Base-by-base conservation (phyloP, 2,329 filamentous ascomycete species). In the Acrocalymma vagum region DNA sequence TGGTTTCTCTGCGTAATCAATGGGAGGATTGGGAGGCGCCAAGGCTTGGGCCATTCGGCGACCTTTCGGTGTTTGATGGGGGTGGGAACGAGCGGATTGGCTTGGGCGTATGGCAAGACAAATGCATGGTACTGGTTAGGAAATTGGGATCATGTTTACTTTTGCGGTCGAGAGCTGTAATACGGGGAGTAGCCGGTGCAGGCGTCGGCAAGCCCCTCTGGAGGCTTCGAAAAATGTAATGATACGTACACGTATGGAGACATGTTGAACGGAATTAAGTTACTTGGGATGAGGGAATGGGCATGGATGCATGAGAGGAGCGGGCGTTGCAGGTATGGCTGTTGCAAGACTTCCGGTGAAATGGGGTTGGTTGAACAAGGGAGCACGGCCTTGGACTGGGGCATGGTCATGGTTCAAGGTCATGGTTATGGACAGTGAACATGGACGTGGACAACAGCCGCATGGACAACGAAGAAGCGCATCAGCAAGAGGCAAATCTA, bases 171-270 rank as follows among this genome's bases (percentile, higher is more conserved):
- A 48, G 39, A 45, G 40, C 35, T 29, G 30, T 65, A 58, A 63
- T 62, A 52, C 38, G 40, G 39, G 44, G 29, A 46, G 32, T 39
- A 45, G 42, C 55, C 49, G 51, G 55, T 59, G 65, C 65, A 40
- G 65, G 65, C 65, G 56, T 58, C 55, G 63, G 62, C 53, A 45
- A 38, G 48, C 42, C 33, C 40, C 33, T 27, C 15, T 44, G 39
- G 36, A 40, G 45, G 45, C 45, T 42, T 50, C 55, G 45, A 53
- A 64, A 64, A 58, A 65, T 56, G 46, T 48, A 50, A 38, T 50
- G 29, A n/a, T n/a, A n/a, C n/a, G n/a, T n/a, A n/a, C n/a, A n/a
- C n/a, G n/a, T n/a, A n/a, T n/a, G 43, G 33, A 53, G 42, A 52
- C 44, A 57, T 45, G 48, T 29, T 42, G 38, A 43, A 51, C 37